Base-by-base conservation (phyloP, 2,329 filamentous ascomycete species). In the Cadophora malorum region DNA sequence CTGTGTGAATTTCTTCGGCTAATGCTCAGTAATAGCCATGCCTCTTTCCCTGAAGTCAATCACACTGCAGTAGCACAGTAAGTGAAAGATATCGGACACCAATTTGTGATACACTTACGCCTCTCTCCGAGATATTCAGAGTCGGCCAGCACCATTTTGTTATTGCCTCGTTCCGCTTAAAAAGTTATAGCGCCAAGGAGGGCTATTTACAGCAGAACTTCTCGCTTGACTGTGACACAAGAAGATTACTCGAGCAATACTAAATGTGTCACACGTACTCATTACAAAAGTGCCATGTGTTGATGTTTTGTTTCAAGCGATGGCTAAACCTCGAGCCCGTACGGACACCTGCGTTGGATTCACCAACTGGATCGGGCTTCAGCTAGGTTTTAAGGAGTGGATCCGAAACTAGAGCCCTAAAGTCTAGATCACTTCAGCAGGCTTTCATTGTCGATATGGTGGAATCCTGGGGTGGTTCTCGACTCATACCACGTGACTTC, bases 301-400 rank as follows among this genome's bases (percentile, higher is more conserved):
- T 47, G 41, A 47, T 47, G 41, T 47, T 47, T 53, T 53, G 50
- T 53, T n/a, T 4, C 4, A 33, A 31, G 52, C 52, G 52, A 55
- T 25, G 52, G 52, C 25, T 33, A 55, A 55, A 33, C 52, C 52
- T 55, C 28, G 25, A 55, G 12, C 14, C 52, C 14, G 33, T 2
- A 16, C 14, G 35, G 35, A 38, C 9, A 38, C 35, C 14, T 14
- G 9, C 35, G 8, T 10, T 5, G 2, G 12, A 45, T 45, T 45
- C 16, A 19, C 41, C 41, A 45, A 5, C 10, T 45, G 12, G 41
- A 12, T 12, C 16, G 41, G 41, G 41, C 41, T 45, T 45, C 12
- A 19, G 14, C 8, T 35, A 35, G 9, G 5, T 41, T 12, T 41
- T 16, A 14, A 41, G 38, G 7, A 3, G 8, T 45, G 2, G 21